Base-by-base conservation (phyloP, 768 basidiomycete species). In the Clitopilus hobsonii region DNA sequence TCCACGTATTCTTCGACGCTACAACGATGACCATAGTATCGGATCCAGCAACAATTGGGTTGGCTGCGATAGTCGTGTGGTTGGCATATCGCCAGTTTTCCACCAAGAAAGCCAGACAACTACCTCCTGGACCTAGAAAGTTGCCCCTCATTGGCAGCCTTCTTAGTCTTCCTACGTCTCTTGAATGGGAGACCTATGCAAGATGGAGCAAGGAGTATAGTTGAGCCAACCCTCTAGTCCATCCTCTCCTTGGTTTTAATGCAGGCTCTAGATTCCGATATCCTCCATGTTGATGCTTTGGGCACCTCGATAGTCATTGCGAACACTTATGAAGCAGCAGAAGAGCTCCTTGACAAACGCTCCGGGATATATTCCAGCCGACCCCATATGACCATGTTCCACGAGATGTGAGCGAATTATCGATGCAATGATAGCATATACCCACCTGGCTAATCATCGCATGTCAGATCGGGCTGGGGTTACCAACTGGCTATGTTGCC, bases 141-240 rank as follows among this genome's bases (percentile, higher is more conserved):
- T 54, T 71, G 27, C 74, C 74, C 0, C 49, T 77, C 29, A 54
- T 78, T 14, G 77, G 76, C 3, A 75, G 74, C 55, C 26, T 74
- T 24, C 23, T 67, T 8, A 63, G 71, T 26, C 56, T 73, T 27
- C 67, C 69, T n/a, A 52, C 22, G 16, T 27, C 22, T 16, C 26
- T 20, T 13, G 48, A 49, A 27, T 49, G 48, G 48, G 20, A 8
- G 48, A 49, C 48, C 3, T 49, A 49, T 3, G 48, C 48, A 10
- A 27, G 24, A 27, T 49, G 48, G 48, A 27, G 48, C 1, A 49
- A 49, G 24, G 6, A 10, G 22, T 49, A 49, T 16, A 22, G 48
- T 49, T 56, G 54, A 13, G 63, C 53, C 1, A 41, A 41, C 20
- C 26, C 18, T 53, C 29, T 51, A 14, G 54, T 29, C 28, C 20